Evolutionary conservation across 2,329 filamentous ascomycete species (phyloP), one percentile per base, ranked within the genome.

Genomic region (Paraphaeosphaeria minitans): DNA sequence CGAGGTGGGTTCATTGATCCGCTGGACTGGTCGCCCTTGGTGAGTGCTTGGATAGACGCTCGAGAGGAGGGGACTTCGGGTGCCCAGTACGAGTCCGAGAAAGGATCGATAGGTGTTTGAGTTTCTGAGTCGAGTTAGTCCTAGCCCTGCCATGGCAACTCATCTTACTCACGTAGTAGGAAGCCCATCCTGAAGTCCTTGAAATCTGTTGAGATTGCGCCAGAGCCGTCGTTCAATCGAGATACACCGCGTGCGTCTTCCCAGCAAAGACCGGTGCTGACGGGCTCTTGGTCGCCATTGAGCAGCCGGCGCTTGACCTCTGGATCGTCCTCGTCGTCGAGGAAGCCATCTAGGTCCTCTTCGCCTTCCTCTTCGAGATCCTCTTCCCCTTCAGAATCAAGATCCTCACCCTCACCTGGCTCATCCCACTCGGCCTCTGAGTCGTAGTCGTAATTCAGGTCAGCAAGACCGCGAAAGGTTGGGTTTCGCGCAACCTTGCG

Each of bases 391-490:
- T 89, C 87, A 3, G 85, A 86, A 50, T 84, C 79, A 2, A 89
- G 76, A 58, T 91, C 87, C 66, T 90, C 89, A 37, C 85, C 85
- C 57, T 93, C 81, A 84, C 93, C 79, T 35, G 90, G 88, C 70
- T 93, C 89, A 69, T 89, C 82, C 91, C 91, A 96, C 85, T 95
- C 92, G 73, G 59, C 90, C 74, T 96, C 91, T 3, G 91, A 94
- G 70, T 95, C 91, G 71, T 94, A 93, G 63, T 93, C 91, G 72
- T 96, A 96, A 66, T 92, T 83, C 4, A 90, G 83, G 5, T 88
- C 85, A 2, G 76, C 83, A 58, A 92, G 78, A n/a, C 81, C 77
- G 60, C 81, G 83, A 75, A 65, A 80, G 74, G 68, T 82, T 66
- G 60, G 91, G 80, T 73, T 86, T 78, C 69, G 85, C 31, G 84